phyloP scores from a whole-genome alignment of 1,284 basidiomycete genomes.

The Kwoniella shivajii region DNA sequence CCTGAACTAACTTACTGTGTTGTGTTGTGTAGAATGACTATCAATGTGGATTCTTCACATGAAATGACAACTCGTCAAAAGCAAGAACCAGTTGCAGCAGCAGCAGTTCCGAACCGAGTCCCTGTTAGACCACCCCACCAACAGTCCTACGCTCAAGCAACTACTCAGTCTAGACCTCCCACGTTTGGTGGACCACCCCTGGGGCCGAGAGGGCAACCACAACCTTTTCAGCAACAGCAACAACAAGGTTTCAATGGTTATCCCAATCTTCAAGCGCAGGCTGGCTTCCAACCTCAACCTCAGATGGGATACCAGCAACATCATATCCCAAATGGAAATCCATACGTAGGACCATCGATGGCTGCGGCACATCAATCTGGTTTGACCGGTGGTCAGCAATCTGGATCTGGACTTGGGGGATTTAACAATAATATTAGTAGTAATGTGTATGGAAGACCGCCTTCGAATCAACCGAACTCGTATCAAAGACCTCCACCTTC shows the following conservation, averaged over 20 bases:
- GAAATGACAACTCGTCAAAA: slow-evolving; percentile 45
- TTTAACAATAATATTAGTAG: not conserved
- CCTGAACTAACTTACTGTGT: not conserved
- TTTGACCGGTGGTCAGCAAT: not conserved
- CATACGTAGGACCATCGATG: not conserved
- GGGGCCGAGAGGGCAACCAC: slow-evolving; percentile 1
- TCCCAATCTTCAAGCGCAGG: not conserved
- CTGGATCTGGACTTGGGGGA: not conserved
- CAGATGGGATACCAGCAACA: too few relatives aligned
- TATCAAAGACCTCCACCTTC: slow-evolving; percentile 1
- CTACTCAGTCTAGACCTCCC: slow-evolving; percentile 1
- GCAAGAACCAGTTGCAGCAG: slow-evolving; percentile 16
- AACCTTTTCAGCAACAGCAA: not conserved
- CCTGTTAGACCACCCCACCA: not conserved
- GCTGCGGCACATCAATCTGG: not conserved
- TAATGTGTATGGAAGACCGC: not conserved
- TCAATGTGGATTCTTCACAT: slow-evolving; percentile 42
- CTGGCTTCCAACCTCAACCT: slow-evolving; percentile 4
- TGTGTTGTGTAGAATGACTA: slow-evolving; percentile 6
- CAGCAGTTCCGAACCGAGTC: slow-evolving; percentile 1
- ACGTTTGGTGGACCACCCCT: not conserved
- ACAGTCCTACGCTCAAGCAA: not conserved
- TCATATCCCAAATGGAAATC: too few relatives aligned
- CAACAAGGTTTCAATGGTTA: slow-evolving; percentile 1
- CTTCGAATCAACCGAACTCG: not conserved